Evolutionary conservation across 139 green algal species (phyloP), one percentile per base, ranked within the genome.

Genomic region (Haematococcus lacustris): DNA sequence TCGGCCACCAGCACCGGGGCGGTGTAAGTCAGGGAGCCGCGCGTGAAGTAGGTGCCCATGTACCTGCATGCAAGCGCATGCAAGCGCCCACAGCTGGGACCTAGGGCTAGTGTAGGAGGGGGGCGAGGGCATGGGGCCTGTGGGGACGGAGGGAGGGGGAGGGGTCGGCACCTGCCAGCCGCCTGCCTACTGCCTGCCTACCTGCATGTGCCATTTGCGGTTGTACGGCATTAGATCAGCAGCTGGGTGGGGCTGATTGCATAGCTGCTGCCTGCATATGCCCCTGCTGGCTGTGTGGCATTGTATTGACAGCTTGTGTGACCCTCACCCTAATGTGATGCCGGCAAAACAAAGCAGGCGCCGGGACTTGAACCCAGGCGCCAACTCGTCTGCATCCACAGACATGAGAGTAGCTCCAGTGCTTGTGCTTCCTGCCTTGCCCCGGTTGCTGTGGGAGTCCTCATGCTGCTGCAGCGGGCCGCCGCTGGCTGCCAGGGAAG

Each of bases 1-100:
- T 84, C 76, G 0, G 77, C 74, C 28, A 90, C 75, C 82, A 90
- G 84, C 25, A 83, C 73, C 3, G 85, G 85, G 0, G 85, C 82
- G 0, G 78, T 76, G 76, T 84, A 90, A 0, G 78, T 87, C 7
- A 90, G 73, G 0, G 74, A 80, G 65, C 82, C 82, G 25, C 84
- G 76, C 0, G 82, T 89, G 53, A 89, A 76, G 81, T 89, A 89
- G 60, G 81, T 76, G 53, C 73, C 73, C 26, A 77, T 76, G 76
- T 80, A 80, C 61, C 72, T 38, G 38, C 3, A n/a, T n/a, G 21
- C 61, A 73, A 33, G 26, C 5, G 30, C 0, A 68, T 62, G 37
- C 47, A 57, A 57, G 13, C 47, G 47, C 21, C 13, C 13, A 21
- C 13, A 32, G 32, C 40, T 33, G 47, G 9, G 50, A 66, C 3